A percentile compares a stretch with the other conserved stretches of the same genome.
Evolutionary conservation across 192 early-diverging fungal species (phyloP).

Genomic region (Glomus cerebriforme): DNA sequence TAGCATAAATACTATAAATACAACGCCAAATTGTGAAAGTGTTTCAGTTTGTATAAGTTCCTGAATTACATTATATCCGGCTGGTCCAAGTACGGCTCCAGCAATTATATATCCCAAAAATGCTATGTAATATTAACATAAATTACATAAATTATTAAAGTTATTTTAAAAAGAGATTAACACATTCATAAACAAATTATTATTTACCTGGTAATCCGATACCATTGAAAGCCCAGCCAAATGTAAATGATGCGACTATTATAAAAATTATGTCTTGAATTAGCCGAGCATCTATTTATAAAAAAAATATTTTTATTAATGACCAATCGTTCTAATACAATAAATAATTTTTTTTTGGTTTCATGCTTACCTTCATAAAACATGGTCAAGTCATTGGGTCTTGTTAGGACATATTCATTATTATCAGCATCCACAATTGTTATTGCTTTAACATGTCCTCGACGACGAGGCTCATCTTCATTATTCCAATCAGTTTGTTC

Average conservation of each 20-base stretch:
- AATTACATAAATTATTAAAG: constrained; percentile 23
- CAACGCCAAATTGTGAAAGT: constrained; percentile 54
- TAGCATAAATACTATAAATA: constrained; percentile 60
- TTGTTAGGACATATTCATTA: constrained; percentile 57
- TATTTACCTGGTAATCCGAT: constrained; percentile 43
- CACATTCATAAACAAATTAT: background rate
- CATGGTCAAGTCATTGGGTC: constrained; percentile 46
- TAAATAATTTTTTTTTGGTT: background rate
- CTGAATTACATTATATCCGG: constrained; percentile 51
- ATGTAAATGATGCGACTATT: constrained; percentile 40
- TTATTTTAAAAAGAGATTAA: background rate
- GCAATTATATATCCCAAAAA: constrained; percentile 65
- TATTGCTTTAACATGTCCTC: constrained; percentile 30
- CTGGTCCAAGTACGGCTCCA: constrained; percentile 51
- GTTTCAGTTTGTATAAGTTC: constrained; percentile 58
- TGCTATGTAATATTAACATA: constrained; percentile 39
- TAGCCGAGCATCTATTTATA: constrained; percentile 42
- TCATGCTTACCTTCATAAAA: constrained; percentile 47
- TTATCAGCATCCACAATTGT: constrained; percentile 54
- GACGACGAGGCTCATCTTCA: constrained; percentile 27
- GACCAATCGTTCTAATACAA: background rate
- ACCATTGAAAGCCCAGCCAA: constrained; percentile 43
- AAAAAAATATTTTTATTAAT: background rate
- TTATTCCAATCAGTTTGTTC: constrained; percentile 25
- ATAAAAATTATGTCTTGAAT: constrained; percentile 50